Evolutionary conservation across 106 monocot genomes (phyloP), one percentile per base, ranked within the genome.

Genomic region (Platanthera zijinensis): DNA sequence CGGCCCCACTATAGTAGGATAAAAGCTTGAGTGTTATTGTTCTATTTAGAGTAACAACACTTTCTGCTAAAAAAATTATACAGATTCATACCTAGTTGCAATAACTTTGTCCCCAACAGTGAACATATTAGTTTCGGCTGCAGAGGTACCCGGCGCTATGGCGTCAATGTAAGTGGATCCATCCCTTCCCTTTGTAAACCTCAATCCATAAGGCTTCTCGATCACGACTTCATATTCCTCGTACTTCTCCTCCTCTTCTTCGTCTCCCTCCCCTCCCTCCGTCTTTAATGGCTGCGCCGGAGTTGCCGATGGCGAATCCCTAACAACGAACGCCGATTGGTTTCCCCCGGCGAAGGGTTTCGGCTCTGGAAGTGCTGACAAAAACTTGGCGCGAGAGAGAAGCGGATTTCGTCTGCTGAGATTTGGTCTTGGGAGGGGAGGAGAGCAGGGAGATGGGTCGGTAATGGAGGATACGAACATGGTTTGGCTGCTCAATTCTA

Each of bases 151-250:
- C 1, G 91, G 89, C 5, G 90, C 87, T 46, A 96, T 96, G 28
- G 93, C 89, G 76, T 93, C 96, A 69, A 96, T 93, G 80, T 96
- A 96, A 6, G 96, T 93, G 18, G 87, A 81, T 0, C 96, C 93
- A 48, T 96, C 96, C 18, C 89, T 67, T 54, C 96, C 96, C 80
- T 96, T 96, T 5, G 49, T 66, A 61, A 96, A 96, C 76, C 64
- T 96, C 84, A 96, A 75, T 25, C 96, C 96, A 72, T 91, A 96
- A 13, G 96, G 96, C 84, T 96, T 96, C 6, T 89, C 90, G 62
- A 96, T 52, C 12, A 82, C 93, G 1, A 96, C 93, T 80, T 92
- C 91, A 77, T 92, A 92, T 78, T 86, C 84, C 76, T 95, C 92
- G 22, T 82, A 85, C 75, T 76, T 45, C 51, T 75, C 82, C 17